A percentile compares a stretch with the other conserved stretches of the same genome.
Conservation (phyloP, 2,329 filamentous ascomycete genomes). For the Xylogone sp. region DNA sequence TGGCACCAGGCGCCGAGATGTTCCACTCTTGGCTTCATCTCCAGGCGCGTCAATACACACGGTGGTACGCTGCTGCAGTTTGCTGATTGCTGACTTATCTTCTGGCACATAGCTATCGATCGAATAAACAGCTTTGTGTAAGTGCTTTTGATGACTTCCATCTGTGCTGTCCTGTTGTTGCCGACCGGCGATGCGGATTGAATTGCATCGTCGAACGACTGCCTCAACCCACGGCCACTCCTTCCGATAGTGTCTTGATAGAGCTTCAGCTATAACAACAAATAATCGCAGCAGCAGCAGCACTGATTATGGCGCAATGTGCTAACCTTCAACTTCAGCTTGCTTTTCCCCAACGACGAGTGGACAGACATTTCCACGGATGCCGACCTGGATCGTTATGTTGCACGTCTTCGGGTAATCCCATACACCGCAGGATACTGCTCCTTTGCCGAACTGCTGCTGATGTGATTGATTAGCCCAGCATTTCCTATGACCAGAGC, state of each 20-base stretch:
- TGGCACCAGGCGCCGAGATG: slow-evolving; percentile 10
- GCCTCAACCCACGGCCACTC: too few species aligned
- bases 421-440: not conserved
- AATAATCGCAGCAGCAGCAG: not conserved
- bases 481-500: slow-evolving; percentile 23
- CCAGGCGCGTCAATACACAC: not conserved
- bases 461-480: slow-evolving; percentile 16
- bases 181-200: not conserved
- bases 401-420: slow-evolving; percentile 21
- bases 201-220: not conserved
- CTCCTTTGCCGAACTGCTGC: slow-evolving; percentile 1
- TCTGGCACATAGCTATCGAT: slow-evolving; percentile 18
- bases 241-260: too few species aligned
- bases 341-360: slow-evolving; percentile 26
- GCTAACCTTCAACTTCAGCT: slow-evolving; percentile 16
- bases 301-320: not conserved
- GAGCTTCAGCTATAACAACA: too few species aligned
- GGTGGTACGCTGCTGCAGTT: too few species aligned
- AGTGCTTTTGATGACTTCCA: slow-evolving; percentile 6
- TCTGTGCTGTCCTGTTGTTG: not conserved
- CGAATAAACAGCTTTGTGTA: slow-evolving; percentile 25
- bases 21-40: slow-evolving; percentile 9
- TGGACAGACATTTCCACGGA: slow-evolving; percentile 17
- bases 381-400: slow-evolving; percentile 9
- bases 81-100: slow-evolving; percentile 8